Conservation (phyloP, 2,329 filamentous ascomycete species). For the Plectosphaerella plurivora region DNA sequence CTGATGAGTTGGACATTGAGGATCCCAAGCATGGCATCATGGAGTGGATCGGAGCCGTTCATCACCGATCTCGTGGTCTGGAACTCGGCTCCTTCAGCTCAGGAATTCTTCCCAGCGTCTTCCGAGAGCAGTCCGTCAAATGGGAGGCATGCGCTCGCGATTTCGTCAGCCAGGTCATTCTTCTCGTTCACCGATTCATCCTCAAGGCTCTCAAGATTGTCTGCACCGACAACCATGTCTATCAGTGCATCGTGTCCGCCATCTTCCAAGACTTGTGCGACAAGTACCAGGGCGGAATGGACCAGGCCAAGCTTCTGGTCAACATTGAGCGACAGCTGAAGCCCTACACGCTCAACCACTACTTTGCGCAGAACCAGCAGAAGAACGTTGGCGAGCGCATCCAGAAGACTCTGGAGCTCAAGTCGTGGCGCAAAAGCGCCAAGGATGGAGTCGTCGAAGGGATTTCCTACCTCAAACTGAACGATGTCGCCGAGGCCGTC, state of each 20-base stretch:
- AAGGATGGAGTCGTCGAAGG: too few species aligned
- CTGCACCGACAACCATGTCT: not conserved
- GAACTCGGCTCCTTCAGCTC: not conserved
- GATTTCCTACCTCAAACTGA: too few species aligned
- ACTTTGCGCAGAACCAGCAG: not conserved
- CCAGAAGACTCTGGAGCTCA: not conserved
- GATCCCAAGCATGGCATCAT: not conserved
- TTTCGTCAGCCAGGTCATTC: constrained; percentile 2
- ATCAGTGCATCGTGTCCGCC: not conserved
- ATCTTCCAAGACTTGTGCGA: too few species aligned
- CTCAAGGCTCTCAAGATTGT: not conserved
- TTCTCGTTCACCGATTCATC: not conserved
- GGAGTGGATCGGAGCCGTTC: constrained; percentile 2
- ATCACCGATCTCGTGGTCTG: not conserved
- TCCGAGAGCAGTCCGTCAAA: constrained; percentile 1
- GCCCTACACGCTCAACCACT: constrained; percentile 1
- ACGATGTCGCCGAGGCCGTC: not conserved
- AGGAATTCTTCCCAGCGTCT: not conserved
- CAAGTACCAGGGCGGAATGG: too few species aligned
- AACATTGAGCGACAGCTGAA: not conserved
- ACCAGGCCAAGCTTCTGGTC: not conserved
- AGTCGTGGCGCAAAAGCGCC: too few species aligned
- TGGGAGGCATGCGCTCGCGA: too few species aligned
- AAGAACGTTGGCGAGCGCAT: not conserved
- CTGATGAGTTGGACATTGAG: not conserved